These are phyloP conservation scores for Neurospora sp. DNA, from an alignment of 495 filamentous ascomycete genomes.

Conservation along the genomic window DNA sequence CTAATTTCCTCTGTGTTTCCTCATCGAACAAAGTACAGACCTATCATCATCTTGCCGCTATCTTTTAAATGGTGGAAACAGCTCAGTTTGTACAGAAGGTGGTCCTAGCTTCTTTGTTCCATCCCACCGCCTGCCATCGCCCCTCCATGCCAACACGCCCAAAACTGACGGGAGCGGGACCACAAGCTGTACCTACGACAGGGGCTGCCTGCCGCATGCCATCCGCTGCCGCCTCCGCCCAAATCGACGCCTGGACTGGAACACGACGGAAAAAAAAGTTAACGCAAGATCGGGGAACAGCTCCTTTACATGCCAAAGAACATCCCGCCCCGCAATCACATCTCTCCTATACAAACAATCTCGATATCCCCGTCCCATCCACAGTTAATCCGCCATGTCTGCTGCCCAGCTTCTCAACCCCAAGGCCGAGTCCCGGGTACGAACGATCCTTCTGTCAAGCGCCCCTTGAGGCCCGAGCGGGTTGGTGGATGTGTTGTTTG, in stretches of 20 bases:
- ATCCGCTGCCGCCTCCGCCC: conserved; percentile 18
- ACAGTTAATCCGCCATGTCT: conserved; percentile 46
- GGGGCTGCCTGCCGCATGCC: neutral
- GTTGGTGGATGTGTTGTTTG: conserved; percentile 4
- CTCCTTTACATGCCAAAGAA: conserved; percentile 6
- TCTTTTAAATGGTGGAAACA: neutral
- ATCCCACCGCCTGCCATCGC: neutral
- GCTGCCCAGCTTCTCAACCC: conserved; percentile 96
- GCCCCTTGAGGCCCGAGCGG: neutral
- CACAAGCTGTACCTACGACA: neutral
- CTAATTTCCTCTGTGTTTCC: neutral
- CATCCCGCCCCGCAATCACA: neutral
- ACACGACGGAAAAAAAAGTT: conserved; percentile 28
- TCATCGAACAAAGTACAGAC: neutral
- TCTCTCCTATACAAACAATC: conserved; percentile 1
- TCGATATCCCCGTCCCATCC: neutral
- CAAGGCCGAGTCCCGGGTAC: conserved; percentile 91
- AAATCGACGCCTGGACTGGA: conserved; percentile 14
- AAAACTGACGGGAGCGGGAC: neutral
- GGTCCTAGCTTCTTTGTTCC: conserved; percentile 16
- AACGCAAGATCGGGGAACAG: conserved; percentile 9
- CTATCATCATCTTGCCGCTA: neutral
- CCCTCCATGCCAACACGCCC: neutral
- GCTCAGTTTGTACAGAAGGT: neutral
- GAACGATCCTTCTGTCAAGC: conserved; percentile 14